Evolutionary conservation across 2,329 filamentous ascomycete genomes (phyloP), one percentile per base, ranked within the genome.

Genomic region (Tolypocladium ophioglossoides): DNA sequence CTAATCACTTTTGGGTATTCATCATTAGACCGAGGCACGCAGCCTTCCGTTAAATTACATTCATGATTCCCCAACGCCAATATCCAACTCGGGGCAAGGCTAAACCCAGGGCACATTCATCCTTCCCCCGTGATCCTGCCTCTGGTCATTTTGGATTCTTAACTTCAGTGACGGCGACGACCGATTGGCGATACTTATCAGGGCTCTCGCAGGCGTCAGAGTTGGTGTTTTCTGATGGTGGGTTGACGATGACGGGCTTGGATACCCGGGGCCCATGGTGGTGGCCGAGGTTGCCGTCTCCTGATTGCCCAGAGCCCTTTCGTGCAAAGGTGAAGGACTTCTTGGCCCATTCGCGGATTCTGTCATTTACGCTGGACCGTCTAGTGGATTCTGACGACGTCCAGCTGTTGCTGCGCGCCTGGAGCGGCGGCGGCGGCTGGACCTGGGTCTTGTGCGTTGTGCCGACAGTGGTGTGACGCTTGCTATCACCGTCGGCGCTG

Each of bases 311-410:
- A 50, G 65, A 57, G 22, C 60, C 60, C 46, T 56, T 62, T 54
- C 61, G 61, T 14, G 61, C 60, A 39, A 63, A 61, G 12, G 59
- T 58, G 56, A 68, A 60, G 0, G 68, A 71, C 35, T 61, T 64
- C 56, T 59, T 65, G 30, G 68, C 69, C 69, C 68, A 70, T 46
- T 67, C 63, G 39, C 61, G 57, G 24, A 71, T 63, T 24, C 63
- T 63, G 39, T 66, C 65, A 52, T 70, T 70, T 53, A 70, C 61
- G 46, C 57, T 66, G 44, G 63, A 57, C 12, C 64, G 64, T 32
- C 61, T 63, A 47, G 61, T 63, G 16, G 62, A 56, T 51, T 65
- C 59, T 34, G 66, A 62, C 18, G 62, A 61, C 58, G 65, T 65
- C 37, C 64, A 63, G 27, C 63, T 57, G 38, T 68, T 58, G 37